Percentiles rank a stretch among this genome's conserved stretches.
phyloP scores from a whole-genome alignment of 306 rosid species.

The Dalbergia cultrata region DNA sequence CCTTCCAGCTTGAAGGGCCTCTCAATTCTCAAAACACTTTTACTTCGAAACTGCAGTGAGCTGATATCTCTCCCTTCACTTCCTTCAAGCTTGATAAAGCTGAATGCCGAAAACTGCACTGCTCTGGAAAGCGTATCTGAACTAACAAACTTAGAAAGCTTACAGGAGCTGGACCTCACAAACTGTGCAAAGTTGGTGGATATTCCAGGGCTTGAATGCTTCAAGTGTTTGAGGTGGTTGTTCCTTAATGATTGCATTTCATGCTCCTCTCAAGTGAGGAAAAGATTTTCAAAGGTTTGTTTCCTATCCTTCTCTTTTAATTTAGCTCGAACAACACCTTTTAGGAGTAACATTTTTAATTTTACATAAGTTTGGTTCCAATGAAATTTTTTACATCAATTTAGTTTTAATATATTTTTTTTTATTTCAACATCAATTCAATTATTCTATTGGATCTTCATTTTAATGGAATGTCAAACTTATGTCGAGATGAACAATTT shows the following conservation, averaged over 20 bases:
- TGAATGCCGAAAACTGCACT: conserved; percentile 60
- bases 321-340: not conserved
- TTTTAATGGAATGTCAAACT: no score
- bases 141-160: conserved; percentile 59
- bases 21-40: conserved; percentile 53
- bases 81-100: conserved; percentile 66
- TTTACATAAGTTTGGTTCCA: no score
- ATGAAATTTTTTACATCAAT: no score
- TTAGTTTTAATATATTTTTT: no score
- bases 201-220: conserved; percentile 73
- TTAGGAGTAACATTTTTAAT: no score
- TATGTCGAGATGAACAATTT: no score
- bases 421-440: no score
- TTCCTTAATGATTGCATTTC: conserved; percentile 59
- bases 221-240: conserved; percentile 65
- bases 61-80: conserved; percentile 68
- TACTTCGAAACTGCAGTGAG: conserved; percentile 50
- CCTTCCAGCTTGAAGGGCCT: conserved; percentile 70
- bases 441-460: no score
- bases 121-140: conserved; percentile 58
- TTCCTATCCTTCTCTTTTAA: conserved; percentile 1
- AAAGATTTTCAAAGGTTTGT: conserved; percentile 66
- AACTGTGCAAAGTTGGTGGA: conserved; percentile 62
- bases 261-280: conserved; percentile 53
- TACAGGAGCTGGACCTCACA: conserved; percentile 62